Evolutionary conservation across 441 rosid genomes (phyloP).

Genomic region (Euphorbia schlechtendalii): DNA sequence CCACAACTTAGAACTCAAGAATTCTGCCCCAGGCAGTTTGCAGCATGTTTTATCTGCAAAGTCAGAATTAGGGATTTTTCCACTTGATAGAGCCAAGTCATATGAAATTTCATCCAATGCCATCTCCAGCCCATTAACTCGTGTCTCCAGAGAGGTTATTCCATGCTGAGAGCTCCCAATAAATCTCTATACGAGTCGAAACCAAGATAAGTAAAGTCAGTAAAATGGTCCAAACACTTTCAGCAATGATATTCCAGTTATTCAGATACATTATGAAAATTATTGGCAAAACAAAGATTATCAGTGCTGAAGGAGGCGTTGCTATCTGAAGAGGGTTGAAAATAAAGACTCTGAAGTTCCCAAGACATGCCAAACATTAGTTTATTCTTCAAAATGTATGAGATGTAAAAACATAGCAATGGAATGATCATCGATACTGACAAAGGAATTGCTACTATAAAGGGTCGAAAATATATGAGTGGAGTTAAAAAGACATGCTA

Average conservation of each 20-base stretch:
- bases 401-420: background rate
- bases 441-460: background rate
- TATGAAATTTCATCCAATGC: conserved; percentile 81
- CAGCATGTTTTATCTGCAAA: conserved; percentile 51
- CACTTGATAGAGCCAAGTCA: conserved; percentile 67
- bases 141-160: conserved; percentile 66
- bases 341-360: background rate
- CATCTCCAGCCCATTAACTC: conserved; percentile 82
- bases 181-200: conserved; percentile 55
- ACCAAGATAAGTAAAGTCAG: conserved; percentile 9
- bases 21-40: conserved; percentile 67
- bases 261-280: background rate
- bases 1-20: conserved; percentile 79
- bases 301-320: background rate
- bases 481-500: background rate
- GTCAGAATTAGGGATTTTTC: conserved; percentile 43
- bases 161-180: conserved; percentile 91
- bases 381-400: background rate
- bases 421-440: background rate
- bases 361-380: background rate
- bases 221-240: background rate
- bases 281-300: background rate
- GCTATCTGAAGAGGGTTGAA: background rate
- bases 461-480: background rate
- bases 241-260: background rate